Evolutionary conservation across 1,284 basidiomycete species (phyloP).

Genomic region (Sporisorium scitamineum): DNA sequence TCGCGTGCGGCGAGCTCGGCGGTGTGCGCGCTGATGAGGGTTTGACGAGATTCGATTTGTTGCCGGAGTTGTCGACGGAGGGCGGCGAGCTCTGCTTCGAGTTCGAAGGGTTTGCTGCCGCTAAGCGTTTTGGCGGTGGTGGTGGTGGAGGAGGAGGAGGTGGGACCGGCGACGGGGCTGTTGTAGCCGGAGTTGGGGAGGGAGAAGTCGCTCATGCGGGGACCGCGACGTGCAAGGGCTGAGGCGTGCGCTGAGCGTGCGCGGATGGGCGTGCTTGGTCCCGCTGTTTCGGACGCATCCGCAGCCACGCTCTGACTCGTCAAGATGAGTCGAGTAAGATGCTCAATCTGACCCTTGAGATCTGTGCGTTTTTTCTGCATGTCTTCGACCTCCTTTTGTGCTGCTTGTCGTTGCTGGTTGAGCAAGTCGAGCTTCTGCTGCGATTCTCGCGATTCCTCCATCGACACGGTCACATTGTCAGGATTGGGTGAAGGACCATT

Average conservation of each 20-base stretch:
- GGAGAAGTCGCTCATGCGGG: conserved; percentile 57
- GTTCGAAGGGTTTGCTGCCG: conserved; percentile 50
- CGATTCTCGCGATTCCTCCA: conserved; percentile 15
- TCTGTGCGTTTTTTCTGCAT: conserved; percentile 57
- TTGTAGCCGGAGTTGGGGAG: conserved; percentile 7
- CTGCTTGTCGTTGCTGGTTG: conserved; percentile 45
- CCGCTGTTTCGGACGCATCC: conserved; percentile 11
- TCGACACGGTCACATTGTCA: conserved; percentile 1
- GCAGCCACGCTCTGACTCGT: conserved; percentile 58
- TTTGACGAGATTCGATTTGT: conserved; percentile 35
- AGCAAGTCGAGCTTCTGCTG: conserved; percentile 48
- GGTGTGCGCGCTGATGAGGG: conserved; percentile 20
- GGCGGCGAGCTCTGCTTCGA: conserved; percentile 57
- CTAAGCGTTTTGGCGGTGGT: conserved; percentile 7
- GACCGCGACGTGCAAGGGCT: conserved; percentile 51
- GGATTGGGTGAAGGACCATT: conserved; percentile 17
- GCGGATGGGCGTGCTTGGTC: conserved; percentile 27
- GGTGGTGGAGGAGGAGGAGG: not conserved
- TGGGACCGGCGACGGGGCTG: conserved; percentile 15
- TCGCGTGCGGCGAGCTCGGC: conserved; percentile 38
- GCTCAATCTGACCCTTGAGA: conserved; percentile 62
- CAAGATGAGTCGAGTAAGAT: conserved; percentile 64
- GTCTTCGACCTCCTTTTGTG: conserved; percentile 51
- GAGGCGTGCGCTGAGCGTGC: conserved; percentile 24
- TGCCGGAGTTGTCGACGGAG: conserved; percentile 49